Conservation (phyloP, 225 moss, liverwort and hornwort genomes). For the Polytrichum formosum region DNA sequence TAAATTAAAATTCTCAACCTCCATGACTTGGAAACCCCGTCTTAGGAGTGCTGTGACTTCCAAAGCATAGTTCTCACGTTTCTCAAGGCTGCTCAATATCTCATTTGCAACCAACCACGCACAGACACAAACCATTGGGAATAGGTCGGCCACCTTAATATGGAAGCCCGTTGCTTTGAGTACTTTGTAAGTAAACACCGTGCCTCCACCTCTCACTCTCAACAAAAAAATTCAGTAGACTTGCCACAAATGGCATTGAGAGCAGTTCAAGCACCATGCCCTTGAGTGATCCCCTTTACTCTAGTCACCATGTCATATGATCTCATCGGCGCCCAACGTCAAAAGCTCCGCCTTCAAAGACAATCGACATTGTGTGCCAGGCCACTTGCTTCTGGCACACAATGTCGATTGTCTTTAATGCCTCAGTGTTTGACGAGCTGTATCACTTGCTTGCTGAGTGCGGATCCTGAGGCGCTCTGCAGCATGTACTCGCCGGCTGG, state of each 20-base stretch:
- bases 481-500: constrained; percentile 4
- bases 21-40: not conserved
- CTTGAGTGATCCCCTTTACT: constrained; percentile 32
- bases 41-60: not conserved
- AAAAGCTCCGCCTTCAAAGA: constrained; percentile 21
- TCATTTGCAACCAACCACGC: not conserved
- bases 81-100: not conserved
- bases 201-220: not conserved
- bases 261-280: constrained; percentile 31
- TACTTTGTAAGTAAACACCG: not conserved
- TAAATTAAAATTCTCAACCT: not conserved
- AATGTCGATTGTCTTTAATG: not conserved
- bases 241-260: constrained; percentile 31
- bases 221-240: not conserved
- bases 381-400: constrained; percentile 15
- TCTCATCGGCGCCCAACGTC: constrained; percentile 40
- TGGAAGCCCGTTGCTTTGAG: not conserved
- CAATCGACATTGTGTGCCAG: too few relatives aligned
- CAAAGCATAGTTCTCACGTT: not conserved
- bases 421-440: constrained; percentile 1
- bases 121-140: not conserved
- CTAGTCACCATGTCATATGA: constrained; percentile 32
- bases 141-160: not conserved
- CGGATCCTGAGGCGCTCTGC: constrained; percentile 4
- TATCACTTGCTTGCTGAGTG: constrained; percentile 5